A percentile compares a stretch with the other conserved stretches of the same genome.
Evolutionary conservation across 306 rosid genomes (phyloP).

Genomic region (Pyrus betulifolia): DNA sequence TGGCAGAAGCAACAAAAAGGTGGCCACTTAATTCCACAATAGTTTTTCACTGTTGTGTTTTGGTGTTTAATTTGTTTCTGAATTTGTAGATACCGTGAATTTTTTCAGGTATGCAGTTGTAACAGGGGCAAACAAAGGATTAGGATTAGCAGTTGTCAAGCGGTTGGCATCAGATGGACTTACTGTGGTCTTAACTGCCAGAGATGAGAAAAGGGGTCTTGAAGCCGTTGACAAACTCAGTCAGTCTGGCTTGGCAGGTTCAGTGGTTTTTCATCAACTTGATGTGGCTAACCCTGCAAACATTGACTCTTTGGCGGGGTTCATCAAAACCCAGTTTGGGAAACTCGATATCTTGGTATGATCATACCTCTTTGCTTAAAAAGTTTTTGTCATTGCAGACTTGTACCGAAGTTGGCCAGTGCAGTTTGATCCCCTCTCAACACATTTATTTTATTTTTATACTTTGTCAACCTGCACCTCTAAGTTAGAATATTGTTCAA

Average conservation of each 20-base stretch:
- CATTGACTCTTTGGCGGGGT: slow-evolving; percentile 7
- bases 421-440: no score
- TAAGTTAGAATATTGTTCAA: no score
- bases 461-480: no score
- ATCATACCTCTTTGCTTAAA: not conserved
- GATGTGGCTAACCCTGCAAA: slow-evolving; percentile 20
- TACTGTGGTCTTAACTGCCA: not conserved
- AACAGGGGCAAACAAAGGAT: not conserved
- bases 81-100: not conserved
- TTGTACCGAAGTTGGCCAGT: no score
- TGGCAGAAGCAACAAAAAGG: no score
- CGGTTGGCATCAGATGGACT: not conserved
- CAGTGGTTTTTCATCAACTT: slow-evolving; percentile 23
- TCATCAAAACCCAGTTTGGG: slow-evolving; percentile 11
- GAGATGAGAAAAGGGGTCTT: slow-evolving; percentile 1
- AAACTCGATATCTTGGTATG: slow-evolving; percentile 31
- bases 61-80: no score
- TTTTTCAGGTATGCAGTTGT: not conserved
- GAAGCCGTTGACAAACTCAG: slow-evolving; percentile 18
- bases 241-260: not conserved
- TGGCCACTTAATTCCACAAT: no score
- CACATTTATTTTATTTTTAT: no score
- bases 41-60: no score
- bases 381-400: not conserved
- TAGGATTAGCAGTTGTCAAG: not conserved